A percentile compares a stretch with the other conserved stretches of the same genome.
These are phyloP conservation scores for Alternaria sp. DNA, from an alignment of 2,329 filamentous ascomycete species.

Conservation along the genomic window DNA sequence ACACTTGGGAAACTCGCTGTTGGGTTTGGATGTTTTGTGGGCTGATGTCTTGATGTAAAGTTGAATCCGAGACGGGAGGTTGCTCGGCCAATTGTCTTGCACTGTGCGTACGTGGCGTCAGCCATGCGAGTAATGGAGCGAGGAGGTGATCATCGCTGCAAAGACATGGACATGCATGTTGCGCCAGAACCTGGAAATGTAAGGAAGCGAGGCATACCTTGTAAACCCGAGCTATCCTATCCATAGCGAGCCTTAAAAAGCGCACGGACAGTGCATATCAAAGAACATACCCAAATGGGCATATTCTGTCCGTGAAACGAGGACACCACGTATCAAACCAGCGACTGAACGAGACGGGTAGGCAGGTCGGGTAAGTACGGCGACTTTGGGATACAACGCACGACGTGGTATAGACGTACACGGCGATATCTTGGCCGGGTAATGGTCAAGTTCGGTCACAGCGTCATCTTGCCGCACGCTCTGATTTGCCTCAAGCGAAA, in stretches of 20 bases:
- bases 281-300: neutral
- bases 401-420: slow-evolving; percentile 11
- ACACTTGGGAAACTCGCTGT: slow-evolving; percentile 8
- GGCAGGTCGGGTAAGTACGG: neutral
- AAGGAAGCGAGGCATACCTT: slow-evolving; percentile 6
- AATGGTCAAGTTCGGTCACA: slow-evolving; percentile 8
- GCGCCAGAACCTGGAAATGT: neutral
- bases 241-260: neutral
- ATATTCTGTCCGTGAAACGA: neutral
- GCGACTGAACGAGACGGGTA: neutral
- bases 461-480: slow-evolving; percentile 2
- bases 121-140: slow-evolving; percentile 20
- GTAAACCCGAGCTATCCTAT: neutral
- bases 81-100: slow-evolving; percentile 13
- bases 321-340: neutral
- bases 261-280: slow-evolving; percentile 5
- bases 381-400: slow-evolving; percentile 12
- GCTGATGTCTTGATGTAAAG: slow-evolving; percentile 6
- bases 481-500: slow-evolving; percentile 7
- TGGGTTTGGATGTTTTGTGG: slow-evolving; percentile 11
- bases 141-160: slow-evolving; percentile 18
- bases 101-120: slow-evolving; percentile 21
- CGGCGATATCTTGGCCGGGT: slow-evolving; percentile 11
- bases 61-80: slow-evolving; percentile 3
- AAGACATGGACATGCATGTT: slow-evolving; percentile 15